Evolutionary conservation across 2,329 filamentous ascomycete species (phyloP).

Genomic region (Cordyceps farinosa): DNA sequence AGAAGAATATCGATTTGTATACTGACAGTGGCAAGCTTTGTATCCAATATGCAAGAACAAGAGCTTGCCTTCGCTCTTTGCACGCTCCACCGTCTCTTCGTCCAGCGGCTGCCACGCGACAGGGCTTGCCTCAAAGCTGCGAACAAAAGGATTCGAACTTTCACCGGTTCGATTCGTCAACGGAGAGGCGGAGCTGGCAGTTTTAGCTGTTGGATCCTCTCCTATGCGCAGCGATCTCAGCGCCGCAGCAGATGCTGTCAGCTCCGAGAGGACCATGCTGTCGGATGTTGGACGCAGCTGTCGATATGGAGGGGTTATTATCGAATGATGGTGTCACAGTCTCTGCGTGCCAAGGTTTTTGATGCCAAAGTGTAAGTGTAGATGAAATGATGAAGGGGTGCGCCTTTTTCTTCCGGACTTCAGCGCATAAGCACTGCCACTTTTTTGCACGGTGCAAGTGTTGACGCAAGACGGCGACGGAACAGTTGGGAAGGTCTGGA

Average conservation of each 20-base stretch:
- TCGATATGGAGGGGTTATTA: not conserved
- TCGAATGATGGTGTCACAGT: not conserved
- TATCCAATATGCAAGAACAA: slow-evolving; percentile 95
- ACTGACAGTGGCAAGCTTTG: slow-evolving; percentile 87
- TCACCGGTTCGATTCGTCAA: slow-evolving; percentile 35
- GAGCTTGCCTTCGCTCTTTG: slow-evolving; percentile 77
- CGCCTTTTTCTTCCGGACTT: not conserved
- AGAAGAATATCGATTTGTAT: not conserved
- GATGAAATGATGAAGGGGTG: not conserved
- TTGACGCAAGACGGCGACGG: slow-evolving; percentile 6
- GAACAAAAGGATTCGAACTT: slow-evolving; percentile 55
- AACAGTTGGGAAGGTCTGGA: slow-evolving; percentile 10
- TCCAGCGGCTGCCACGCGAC: slow-evolving; percentile 92
- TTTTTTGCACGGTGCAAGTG: slow-evolving; percentile 6
- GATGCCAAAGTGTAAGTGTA: not conserved
- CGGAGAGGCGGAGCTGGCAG: slow-evolving; percentile 21
- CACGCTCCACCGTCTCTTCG: slow-evolving; percentile 69
- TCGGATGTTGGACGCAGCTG: not conserved
- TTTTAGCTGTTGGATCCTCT: slow-evolving; percentile 21
- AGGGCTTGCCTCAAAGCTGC: slow-evolving; percentile 72
- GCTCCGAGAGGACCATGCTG: slow-evolving; percentile 37
- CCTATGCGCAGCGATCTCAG: slow-evolving; percentile 29
- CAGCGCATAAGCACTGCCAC: not conserved
- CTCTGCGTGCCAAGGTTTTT: not conserved
- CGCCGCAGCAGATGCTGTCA: slow-evolving; percentile 35